phyloP scores from a whole-genome alignment of 495 filamentous ascomycete species.

The Xylaria scruposa region DNA sequence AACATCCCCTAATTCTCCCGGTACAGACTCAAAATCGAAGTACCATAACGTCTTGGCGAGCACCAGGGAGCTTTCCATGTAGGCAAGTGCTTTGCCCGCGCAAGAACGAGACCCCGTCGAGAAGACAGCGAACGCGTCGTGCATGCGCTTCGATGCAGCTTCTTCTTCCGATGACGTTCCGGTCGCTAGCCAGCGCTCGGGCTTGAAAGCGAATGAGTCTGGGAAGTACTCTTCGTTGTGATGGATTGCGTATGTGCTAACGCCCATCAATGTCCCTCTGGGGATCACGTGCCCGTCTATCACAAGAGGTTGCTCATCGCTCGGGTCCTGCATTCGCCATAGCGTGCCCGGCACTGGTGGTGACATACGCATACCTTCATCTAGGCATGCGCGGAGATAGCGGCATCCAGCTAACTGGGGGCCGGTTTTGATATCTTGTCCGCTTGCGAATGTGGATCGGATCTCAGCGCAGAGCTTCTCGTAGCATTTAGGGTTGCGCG shows the following conservation, averaged over 20 bases:
- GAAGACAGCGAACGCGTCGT: constrained; percentile 52
- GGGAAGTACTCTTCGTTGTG: constrained; percentile 54
- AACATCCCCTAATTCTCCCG: constrained; percentile 29
- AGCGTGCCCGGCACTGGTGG: constrained; percentile 52
- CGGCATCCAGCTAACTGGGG: constrained; percentile 56
- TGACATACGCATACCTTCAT: constrained; percentile 65
- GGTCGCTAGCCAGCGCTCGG: constrained; percentile 51
- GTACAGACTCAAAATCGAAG: constrained; percentile 41
- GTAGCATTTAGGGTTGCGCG: not conserved
- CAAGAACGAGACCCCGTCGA: constrained; percentile 50
- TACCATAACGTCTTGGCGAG: constrained; percentile 43
- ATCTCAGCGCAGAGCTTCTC: constrained; percentile 30
- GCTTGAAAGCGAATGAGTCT: constrained; percentile 47
- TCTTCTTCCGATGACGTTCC: not conserved
- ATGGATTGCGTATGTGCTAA: constrained; percentile 61
- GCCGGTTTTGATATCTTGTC: constrained; percentile 44
- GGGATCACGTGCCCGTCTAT: constrained; percentile 57
- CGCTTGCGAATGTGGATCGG: constrained; percentile 44
- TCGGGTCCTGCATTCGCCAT: constrained; percentile 51
- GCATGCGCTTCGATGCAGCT: constrained; percentile 21
- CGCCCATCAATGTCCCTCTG: constrained; percentile 57
- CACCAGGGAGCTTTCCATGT: constrained; percentile 45
- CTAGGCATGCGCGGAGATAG: constrained; percentile 58
- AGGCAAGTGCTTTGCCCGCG: constrained; percentile 54
- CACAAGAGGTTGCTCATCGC: constrained; percentile 43